These are phyloP conservation scores for Aureobasidium sp. DNA, from an alignment of 2,329 filamentous ascomycete genomes.

Conservation along the genomic window DNA sequence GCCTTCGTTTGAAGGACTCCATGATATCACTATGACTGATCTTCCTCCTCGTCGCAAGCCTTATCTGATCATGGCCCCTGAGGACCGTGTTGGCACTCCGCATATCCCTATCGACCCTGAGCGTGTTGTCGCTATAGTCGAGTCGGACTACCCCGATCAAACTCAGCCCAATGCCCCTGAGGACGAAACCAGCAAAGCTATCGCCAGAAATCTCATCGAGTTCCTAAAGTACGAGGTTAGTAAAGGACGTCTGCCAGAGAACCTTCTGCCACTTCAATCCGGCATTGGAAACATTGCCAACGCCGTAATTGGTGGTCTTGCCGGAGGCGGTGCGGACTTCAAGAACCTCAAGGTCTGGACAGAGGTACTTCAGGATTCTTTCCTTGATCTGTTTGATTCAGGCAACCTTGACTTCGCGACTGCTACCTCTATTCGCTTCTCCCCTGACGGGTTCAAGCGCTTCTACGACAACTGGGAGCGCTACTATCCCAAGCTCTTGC, in stretches of 20 bases:
- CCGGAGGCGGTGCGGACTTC: constrained; percentile 66
- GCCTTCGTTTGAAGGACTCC: constrained; percentile 76
- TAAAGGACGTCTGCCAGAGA: constrained; percentile 66
- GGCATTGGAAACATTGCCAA: constrained; percentile 93
- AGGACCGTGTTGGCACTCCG: constrained; percentile 76
- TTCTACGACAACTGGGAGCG: constrained; percentile 81
- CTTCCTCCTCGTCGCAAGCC: constrained; percentile 73
- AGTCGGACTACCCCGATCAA: constrained; percentile 74
- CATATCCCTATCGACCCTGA: constrained; percentile 79
- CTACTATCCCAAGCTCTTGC: constrained; percentile 73
- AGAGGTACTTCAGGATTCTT: constrained; percentile 85
- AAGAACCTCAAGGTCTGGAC: constrained; percentile 87
- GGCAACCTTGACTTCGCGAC: constrained; percentile 80
- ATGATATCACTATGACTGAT: constrained; percentile 87
- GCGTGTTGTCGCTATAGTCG: constrained; percentile 74
- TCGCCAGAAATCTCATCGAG: constrained; percentile 74
- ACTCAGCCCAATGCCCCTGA: constrained; percentile 67
- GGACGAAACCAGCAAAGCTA: constrained; percentile 62
- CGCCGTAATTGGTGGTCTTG: constrained; percentile 76
- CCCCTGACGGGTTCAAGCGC: constrained; percentile 79
- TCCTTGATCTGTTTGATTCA: constrained; percentile 85
- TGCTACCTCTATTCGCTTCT: constrained; percentile 83
- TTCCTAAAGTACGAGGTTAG: constrained; percentile 78
- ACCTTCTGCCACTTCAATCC: constrained; percentile 72
- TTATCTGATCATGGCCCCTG: constrained; percentile 74